Evolutionary conservation across 2,329 filamentous ascomycete genomes (phyloP).

Genomic region (Paraphaeosphaeria minitans): DNA sequence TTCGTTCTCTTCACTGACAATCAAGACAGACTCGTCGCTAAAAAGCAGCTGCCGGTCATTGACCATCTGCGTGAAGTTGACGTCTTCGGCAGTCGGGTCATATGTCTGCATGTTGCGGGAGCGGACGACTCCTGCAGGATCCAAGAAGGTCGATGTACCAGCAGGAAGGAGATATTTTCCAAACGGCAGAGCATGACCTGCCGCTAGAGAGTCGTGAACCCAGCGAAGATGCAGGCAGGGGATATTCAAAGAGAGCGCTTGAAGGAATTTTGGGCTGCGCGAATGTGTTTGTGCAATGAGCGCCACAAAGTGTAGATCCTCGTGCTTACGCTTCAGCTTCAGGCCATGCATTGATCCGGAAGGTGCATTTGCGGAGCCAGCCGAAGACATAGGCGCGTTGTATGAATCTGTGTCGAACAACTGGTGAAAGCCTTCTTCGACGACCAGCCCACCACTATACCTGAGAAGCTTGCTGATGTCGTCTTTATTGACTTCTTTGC

Average conservation of each 20-base stretch:
- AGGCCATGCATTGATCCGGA: conserved; percentile 48
- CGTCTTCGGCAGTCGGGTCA: conserved; percentile 59
- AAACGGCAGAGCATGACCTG: conserved; percentile 71
- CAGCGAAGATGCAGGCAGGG: conserved; percentile 85
- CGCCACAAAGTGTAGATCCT: conserved; percentile 75
- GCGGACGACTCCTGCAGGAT: conserved; percentile 67
- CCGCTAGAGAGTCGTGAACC: conserved; percentile 73
- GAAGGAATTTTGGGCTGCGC: conserved; percentile 89
- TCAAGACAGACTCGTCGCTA: conserved; percentile 67
- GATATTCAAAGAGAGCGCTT: conserved; percentile 86
- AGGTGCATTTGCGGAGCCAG: conserved; percentile 19
- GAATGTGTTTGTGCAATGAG: conserved; percentile 86
- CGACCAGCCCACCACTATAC: conserved; percentile 72
- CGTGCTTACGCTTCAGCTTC: conserved; percentile 58
- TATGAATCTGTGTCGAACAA: conserved; percentile 65
- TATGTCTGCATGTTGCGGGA: conserved; percentile 71
- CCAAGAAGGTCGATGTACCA: conserved; percentile 77
- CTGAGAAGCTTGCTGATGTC: conserved; percentile 67
- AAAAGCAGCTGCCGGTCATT: conserved; percentile 65
- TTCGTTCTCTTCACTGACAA: conserved; percentile 70
- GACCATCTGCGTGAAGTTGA: conserved; percentile 34
- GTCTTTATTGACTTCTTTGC: conserved; percentile 60
- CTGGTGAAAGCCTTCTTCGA: conserved; percentile 78
- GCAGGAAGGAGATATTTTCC: conserved; percentile 82
- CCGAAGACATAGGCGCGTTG: conserved; percentile 25